A percentile compares a stretch with the other conserved stretches of the same genome.
Conservation (phyloP, 371 early-diverging fungal genomes). For the Mucor piriformis region DNA sequence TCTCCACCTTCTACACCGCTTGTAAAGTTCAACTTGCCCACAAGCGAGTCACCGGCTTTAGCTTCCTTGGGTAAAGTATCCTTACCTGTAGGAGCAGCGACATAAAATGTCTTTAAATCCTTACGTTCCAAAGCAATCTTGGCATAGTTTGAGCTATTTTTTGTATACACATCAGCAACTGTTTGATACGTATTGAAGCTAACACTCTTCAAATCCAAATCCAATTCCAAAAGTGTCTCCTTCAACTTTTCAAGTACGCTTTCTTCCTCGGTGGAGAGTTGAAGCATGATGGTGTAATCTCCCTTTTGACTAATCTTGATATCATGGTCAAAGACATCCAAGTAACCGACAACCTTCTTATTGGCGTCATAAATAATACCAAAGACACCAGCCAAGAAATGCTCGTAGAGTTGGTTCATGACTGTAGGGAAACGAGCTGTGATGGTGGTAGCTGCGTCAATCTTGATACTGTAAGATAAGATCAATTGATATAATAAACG, state of each 20-base stretch:
- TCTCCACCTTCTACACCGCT: slow-evolving; percentile 62
- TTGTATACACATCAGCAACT: slow-evolving; percentile 59
- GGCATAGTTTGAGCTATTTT: slow-evolving; percentile 42
- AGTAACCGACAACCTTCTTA: slow-evolving; percentile 65
- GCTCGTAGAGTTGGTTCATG: slow-evolving; percentile 66
- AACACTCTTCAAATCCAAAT: slow-evolving; percentile 64
- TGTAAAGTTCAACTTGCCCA: slow-evolving; percentile 68
- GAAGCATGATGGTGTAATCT: slow-evolving; percentile 81
- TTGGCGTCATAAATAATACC: slow-evolving; percentile 64
- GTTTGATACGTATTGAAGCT: slow-evolving; percentile 56
- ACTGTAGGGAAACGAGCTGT: slow-evolving; percentile 69
- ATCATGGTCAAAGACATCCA: slow-evolving; percentile 76
- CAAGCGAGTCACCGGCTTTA: slow-evolving; percentile 78
- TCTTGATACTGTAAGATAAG: slow-evolving; percentile 73
- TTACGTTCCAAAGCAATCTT: slow-evolving; percentile 45
- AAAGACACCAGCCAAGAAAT: slow-evolving; percentile 55
- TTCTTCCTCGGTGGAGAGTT: slow-evolving; percentile 71
- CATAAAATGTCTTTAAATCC: slow-evolving; percentile 37
- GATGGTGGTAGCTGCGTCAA: slow-evolving; percentile 53
- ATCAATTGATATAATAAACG: slow-evolving; percentile 71
- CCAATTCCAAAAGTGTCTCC: slow-evolving; percentile 63
- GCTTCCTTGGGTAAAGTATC: slow-evolving; percentile 71
- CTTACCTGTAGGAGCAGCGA: slow-evolving; percentile 42
- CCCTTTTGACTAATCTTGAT: slow-evolving; percentile 79
- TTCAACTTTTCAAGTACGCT: slow-evolving; percentile 75